Conservation (phyloP, 2,329 filamentous ascomycete species). For the Verticillium tricorpus region DNA sequence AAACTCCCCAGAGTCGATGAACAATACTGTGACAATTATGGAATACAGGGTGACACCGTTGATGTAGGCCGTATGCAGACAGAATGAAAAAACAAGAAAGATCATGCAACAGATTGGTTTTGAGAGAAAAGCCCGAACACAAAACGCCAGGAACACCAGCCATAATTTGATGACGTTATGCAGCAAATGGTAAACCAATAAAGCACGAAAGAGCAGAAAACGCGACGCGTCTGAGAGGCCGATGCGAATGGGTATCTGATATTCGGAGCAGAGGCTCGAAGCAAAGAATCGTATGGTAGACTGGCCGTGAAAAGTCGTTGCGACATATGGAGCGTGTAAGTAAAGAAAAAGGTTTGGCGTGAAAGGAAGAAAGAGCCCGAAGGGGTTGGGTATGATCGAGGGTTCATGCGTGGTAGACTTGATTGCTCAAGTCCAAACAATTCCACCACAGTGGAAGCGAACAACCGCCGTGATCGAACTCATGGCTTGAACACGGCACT, state of each 20-base stretch:
- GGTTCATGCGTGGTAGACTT: not conserved
- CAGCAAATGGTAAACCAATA: not conserved
- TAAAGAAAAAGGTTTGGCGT: not conserved
- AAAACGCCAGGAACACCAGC: not conserved
- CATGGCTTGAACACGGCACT: conserved; percentile 15
- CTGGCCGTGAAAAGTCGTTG: not conserved
- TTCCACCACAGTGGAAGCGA: too few relatives aligned
- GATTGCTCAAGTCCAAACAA: too few relatives aligned
- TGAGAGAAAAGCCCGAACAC: not conserved
- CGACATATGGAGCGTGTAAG: not conserved
- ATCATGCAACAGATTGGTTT: not conserved
- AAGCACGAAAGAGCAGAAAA: not conserved
- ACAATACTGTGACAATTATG: not conserved
- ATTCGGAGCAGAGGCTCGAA: not conserved
- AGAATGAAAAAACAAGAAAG: not conserved
- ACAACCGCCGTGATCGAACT: not conserved
- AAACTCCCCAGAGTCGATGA: not conserved
- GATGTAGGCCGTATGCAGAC: not conserved
- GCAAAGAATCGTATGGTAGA: not conserved
- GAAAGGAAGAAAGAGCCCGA: not conserved
- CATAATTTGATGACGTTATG: not conserved
- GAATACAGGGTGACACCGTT: not conserved
- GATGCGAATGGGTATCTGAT: not conserved
- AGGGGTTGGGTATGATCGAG: not conserved
- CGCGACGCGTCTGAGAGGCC: not conserved